phyloP scores from a whole-genome alignment of 257 asterid genomes.

The Cordia subcordata region DNA sequence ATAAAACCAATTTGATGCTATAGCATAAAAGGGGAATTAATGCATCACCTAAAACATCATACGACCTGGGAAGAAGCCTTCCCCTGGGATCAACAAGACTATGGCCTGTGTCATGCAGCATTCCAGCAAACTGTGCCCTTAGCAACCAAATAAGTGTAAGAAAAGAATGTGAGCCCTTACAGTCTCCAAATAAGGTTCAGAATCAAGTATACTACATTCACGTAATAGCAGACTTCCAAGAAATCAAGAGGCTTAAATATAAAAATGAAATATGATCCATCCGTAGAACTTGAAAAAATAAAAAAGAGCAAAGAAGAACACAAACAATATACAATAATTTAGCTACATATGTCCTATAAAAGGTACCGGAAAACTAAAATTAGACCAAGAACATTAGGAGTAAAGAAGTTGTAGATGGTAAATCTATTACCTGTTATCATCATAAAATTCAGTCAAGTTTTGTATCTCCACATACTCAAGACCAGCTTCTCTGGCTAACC shows the following conservation, averaged over 20 bases:
- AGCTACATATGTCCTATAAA: neutral
- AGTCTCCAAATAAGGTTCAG: too few species aligned
- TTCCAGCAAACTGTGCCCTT: slow-evolving; percentile 70
- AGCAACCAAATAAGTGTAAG: slow-evolving; percentile 9
- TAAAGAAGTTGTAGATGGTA: neutral
- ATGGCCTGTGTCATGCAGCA: slow-evolving; percentile 74
- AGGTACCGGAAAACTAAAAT: neutral
- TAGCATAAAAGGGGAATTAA: slow-evolving; percentile 8
- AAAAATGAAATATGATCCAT: too few species aligned
- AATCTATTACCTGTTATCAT: slow-evolving; percentile 68
- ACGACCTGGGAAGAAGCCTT: slow-evolving; percentile 82
- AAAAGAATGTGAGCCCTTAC: slow-evolving; percentile 11
- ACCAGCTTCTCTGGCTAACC: slow-evolving; percentile 99
- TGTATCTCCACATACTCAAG: slow-evolving; percentile 84
- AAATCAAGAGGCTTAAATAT: too few species aligned
- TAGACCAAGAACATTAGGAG: neutral
- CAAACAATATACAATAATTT: too few species aligned
- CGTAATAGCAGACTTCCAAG: too few species aligned
- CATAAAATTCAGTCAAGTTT: slow-evolving; percentile 89
- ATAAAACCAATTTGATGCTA: neutral
- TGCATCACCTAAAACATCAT: slow-evolving; percentile 69
- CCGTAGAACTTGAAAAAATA: too few species aligned
- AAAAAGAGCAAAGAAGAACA: too few species aligned
- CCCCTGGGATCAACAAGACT: slow-evolving; percentile 81
- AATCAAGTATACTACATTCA: too few species aligned